These are phyloP conservation scores for Nevesoporus exiguus DNA, from an alignment of 768 basidiomycete genomes.

Conservation along the genomic window DNA sequence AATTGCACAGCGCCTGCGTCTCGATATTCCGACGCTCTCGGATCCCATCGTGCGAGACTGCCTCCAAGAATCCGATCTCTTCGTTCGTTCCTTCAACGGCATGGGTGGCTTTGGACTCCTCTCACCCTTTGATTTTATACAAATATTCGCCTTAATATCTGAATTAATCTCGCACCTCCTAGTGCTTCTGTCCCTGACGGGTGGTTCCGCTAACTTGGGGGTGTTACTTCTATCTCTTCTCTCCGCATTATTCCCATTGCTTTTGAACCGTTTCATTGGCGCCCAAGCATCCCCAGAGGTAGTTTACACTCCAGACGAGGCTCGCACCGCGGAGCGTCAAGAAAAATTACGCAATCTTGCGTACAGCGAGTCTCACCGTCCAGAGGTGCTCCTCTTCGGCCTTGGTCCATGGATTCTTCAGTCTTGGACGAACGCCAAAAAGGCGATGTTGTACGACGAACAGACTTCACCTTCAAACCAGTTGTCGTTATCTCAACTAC, in stretches of 20 bases:
- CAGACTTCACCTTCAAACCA: conserved; percentile 36
- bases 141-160: conserved; percentile 64
- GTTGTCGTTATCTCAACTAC: conserved; percentile 41
- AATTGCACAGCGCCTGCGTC: conserved; percentile 68
- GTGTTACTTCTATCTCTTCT: conserved; percentile 58
- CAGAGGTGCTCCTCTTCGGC: conserved; percentile 79
- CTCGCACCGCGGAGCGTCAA: conserved; percentile 62
- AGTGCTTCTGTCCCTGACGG: conserved; percentile 63
- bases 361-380: conserved; percentile 71
- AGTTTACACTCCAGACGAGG: conserved; percentile 51
- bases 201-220: conserved; percentile 48
- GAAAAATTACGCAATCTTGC: conserved; percentile 74
- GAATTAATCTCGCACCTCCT: conserved; percentile 72
- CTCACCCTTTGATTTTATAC: conserved; percentile 77
- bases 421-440: conserved; percentile 68
- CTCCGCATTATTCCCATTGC: conserved; percentile 57
- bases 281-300: conserved; percentile 41
- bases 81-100: conserved; percentile 77
- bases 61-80: conserved; percentile 82
- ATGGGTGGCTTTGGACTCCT: conserved; percentile 71
- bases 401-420: conserved; percentile 82
- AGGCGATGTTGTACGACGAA: conserved; percentile 56
- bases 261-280: conserved; percentile 50
- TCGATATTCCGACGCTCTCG: conserved; percentile 76
- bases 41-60: conserved; percentile 73